These are phyloP conservation scores for Mortierella sp. DNA, from an alignment of 371 early-diverging fungal species.

Conservation along the genomic window DNA sequence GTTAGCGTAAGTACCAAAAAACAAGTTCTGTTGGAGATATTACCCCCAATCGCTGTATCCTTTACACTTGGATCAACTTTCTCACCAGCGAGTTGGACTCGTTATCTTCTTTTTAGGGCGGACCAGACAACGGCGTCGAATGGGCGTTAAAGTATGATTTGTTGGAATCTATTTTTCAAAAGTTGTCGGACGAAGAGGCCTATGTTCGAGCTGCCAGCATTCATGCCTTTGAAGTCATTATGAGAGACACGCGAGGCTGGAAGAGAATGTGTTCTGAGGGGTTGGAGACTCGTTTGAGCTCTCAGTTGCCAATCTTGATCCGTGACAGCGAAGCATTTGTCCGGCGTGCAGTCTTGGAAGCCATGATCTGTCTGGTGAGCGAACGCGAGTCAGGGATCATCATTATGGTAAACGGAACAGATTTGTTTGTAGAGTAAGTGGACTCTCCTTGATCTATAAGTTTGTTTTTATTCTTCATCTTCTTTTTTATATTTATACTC, in stretches of 20 bases:
- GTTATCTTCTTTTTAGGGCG: conserved; percentile 15
- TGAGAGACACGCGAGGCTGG: conserved; percentile 53
- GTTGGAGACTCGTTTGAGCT: conserved; percentile 39
- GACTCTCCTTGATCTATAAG: not conserved
- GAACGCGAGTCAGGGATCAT: conserved; percentile 56
- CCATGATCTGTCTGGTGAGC: conserved; percentile 61
- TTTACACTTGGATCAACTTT: not conserved
- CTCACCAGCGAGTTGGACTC: not conserved
- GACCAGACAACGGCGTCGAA: conserved; percentile 44
- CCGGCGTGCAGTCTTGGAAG: conserved; percentile 65
- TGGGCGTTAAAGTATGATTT: conserved; percentile 61
- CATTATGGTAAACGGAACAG: conserved; percentile 50
- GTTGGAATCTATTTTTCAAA: conserved; percentile 56
- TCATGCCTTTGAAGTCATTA: conserved; percentile 57
- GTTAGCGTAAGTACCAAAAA: conserved; percentile 25
- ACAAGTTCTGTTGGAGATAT: not conserved
- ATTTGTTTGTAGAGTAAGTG: conserved; percentile 52
- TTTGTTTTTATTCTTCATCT: not conserved
- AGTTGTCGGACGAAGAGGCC: conserved; percentile 62
- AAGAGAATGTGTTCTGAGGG: conserved; percentile 32
- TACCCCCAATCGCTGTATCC: not conserved
- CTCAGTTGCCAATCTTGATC: conserved; percentile 58
- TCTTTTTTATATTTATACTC: not conserved
- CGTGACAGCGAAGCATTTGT: conserved; percentile 71
- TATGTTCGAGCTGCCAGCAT: conserved; percentile 68